Evolutionary conservation across 192 early-diverging fungal genomes (phyloP).

Genomic region (Phycomyces nitens): DNA sequence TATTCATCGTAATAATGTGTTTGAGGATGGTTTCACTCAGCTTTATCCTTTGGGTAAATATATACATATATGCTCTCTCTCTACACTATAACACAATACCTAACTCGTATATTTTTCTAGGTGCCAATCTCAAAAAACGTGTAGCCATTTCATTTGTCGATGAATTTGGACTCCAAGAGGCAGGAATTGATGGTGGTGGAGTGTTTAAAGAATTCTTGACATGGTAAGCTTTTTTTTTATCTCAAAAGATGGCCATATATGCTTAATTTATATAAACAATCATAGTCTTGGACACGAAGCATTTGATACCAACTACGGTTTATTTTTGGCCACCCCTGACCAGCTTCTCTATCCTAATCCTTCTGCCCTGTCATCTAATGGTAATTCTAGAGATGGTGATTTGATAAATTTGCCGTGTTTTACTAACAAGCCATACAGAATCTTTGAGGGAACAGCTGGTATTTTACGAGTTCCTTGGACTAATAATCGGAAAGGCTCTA

Average conservation of each 20-base stretch:
- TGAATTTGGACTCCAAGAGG: slow-evolving; percentile 78
- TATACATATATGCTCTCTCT: neutral
- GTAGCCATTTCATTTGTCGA: slow-evolving; percentile 86
- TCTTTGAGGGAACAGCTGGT: slow-evolving; percentile 41
- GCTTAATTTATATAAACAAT: slow-evolving; percentile 5
- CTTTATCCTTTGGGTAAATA: slow-evolving; percentile 63
- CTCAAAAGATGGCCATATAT: neutral
- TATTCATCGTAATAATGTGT: slow-evolving; percentile 73
- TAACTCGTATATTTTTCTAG: slow-evolving; percentile 23
- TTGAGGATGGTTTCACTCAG: slow-evolving; percentile 85
- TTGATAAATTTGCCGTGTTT: too few relatives aligned
- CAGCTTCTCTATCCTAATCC: slow-evolving; percentile 76
- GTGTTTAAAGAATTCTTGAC: slow-evolving; percentile 98
- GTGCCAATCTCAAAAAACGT: slow-evolving; percentile 65
- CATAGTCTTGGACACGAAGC: slow-evolving; percentile 64
- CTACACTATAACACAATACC: neutral
- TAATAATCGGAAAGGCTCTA: slow-evolving; percentile 80
- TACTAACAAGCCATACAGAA: too few relatives aligned
- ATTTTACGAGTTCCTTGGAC: slow-evolving; percentile 74
- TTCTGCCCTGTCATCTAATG: slow-evolving; percentile 42
- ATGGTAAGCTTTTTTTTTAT: slow-evolving; percentile 40
- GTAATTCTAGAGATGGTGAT: slow-evolving; percentile 15
- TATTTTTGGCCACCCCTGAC: slow-evolving; percentile 65
- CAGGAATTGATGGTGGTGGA: slow-evolving; percentile 95
- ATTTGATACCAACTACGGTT: slow-evolving; percentile 66